These are phyloP conservation scores for Fusarium agapanthi DNA, from an alignment of 2,329 filamentous ascomycete genomes.

Conservation along the genomic window DNA sequence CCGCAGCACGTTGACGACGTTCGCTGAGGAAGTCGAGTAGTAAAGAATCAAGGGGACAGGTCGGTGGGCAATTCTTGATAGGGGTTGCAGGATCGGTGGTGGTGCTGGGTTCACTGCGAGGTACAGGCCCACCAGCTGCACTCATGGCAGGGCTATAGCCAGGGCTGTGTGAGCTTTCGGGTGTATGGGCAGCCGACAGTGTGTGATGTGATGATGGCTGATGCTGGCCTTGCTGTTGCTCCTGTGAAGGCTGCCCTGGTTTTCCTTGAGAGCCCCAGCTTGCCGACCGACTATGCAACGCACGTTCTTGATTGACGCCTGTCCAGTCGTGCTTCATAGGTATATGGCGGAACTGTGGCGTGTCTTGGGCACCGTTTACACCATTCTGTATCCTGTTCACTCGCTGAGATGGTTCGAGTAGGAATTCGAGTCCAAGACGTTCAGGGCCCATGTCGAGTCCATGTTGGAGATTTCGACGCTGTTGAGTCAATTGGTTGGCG, in stretches of 20 bases:
- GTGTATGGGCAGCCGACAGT: conserved; percentile 29
- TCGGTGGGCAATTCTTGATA: conserved; percentile 70
- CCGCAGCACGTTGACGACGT: conserved; percentile 69
- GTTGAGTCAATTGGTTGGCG: conserved; percentile 52
- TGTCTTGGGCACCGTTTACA: conserved; percentile 58
- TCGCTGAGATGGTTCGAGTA: conserved; percentile 69
- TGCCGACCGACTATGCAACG: conserved; percentile 33
- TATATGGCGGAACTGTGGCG: conserved; percentile 53
- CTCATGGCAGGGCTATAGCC: conserved; percentile 35
- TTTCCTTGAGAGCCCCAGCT: conserved; percentile 40
- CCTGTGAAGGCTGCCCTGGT: conserved; percentile 17
- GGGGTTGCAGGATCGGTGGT: conserved; percentile 44
- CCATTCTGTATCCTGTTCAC: conserved; percentile 62
- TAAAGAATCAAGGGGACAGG: conserved; percentile 81
- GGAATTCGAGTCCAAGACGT: conserved; percentile 75
- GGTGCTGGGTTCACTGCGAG: conserved; percentile 29
- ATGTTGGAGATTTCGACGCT: conserved; percentile 60
- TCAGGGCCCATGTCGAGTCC: conserved; percentile 70
- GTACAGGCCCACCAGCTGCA: conserved; percentile 16
- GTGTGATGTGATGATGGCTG: conserved; percentile 15
- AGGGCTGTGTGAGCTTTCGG: conserved; percentile 36
- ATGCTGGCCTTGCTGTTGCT: conserved; percentile 29
- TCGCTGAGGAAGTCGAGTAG: conserved; percentile 81
- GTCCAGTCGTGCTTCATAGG: conserved; percentile 63
- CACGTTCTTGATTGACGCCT: conserved; percentile 40